These are phyloP conservation scores for Chalciporus sphaerocephalus DNA, from an alignment of 768 basidiomycete genomes.

Conservation along the genomic window DNA sequence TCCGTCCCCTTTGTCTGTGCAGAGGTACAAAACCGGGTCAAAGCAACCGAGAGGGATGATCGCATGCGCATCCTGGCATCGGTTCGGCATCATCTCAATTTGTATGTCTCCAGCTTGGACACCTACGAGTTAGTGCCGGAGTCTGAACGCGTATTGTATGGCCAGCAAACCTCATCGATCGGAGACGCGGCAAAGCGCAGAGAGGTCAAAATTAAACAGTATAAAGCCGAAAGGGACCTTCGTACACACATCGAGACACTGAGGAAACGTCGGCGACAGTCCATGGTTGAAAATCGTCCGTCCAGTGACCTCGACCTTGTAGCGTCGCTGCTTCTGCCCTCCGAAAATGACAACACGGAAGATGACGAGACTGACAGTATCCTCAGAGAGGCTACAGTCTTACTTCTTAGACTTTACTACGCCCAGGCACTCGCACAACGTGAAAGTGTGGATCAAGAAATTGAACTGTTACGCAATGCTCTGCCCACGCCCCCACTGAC, in stretches of 20 bases:
- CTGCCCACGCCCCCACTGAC: conserved; percentile 38
- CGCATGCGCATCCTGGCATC: conserved; percentile 53
- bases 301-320: conserved; percentile 61
- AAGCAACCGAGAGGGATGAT: conserved; percentile 51
- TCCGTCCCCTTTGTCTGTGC: conserved; percentile 64
- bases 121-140: conserved; percentile 63
- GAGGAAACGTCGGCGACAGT: conserved; percentile 49
- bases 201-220: conserved; percentile 90
- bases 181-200: conserved; percentile 66
- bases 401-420: conserved; percentile 72
- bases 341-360: conserved; percentile 35
- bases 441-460: conserved; percentile 66
- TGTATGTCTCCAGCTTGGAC: conserved; percentile 50
- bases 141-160: conserved; percentile 54
- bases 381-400: conserved; percentile 60
- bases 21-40: conserved; percentile 59
- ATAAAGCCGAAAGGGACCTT: conserved; percentile 79
- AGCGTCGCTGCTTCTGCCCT: conserved; percentile 51
- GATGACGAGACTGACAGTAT: conserved; percentile 61
- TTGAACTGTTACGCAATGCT: conserved; percentile 58
- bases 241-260: conserved; percentile 60
- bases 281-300: conserved; percentile 28
- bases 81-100: conserved; percentile 48
- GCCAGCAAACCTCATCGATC: conserved; percentile 43
- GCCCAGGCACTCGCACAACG: conserved; percentile 65